Base-by-base conservation (phyloP, 1,284 basidiomycete species). In the Coniferiporia weirii region DNA sequence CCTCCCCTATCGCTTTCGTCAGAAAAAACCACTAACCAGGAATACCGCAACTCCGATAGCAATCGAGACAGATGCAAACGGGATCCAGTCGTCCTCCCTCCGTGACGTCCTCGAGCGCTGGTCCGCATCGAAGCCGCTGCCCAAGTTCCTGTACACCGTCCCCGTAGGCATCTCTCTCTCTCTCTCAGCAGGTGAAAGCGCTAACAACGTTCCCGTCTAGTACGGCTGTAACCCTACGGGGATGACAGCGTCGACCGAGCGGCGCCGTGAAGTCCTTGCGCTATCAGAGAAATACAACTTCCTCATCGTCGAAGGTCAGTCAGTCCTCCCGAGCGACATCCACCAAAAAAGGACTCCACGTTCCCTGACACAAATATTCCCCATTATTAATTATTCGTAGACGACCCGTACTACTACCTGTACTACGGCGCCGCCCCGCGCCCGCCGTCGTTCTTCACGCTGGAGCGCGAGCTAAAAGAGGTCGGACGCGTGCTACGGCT, bases 141-240 rank as follows among this genome's bases (percentile, higher is more conserved):
- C 94, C 10, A 92, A 85, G 70, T 79, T 89, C 2, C 73, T 98
- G 51, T 98, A 97, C 70, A 93, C 91, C 2, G 85, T 91, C 44
- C 88, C 89, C 6, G 87, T 87, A 68, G 35, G 83, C n/a, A n/a
- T n/a, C n/a, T n/a, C n/a, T n/a, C n/a, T n/a, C n/a, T n/a, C n/a
- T n/a, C n/a, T n/a, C n/a, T n/a, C n/a, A n/a, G n/a, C n/a, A n/a
- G n/a, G n/a, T n/a, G n/a, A n/a, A n/a, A n/a, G n/a, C n/a, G n/a
- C n/a, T n/a, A n/a, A n/a, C n/a, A n/a, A n/a, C n/a, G n/a, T n/a
- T 22, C 35, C 38, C 54, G 52, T 32, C 10, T 60, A 91, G 89
- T 87, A 85, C 71, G 91, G 91, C 32, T 86, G 84, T 67, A 95
- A 95, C 71, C 92, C 92, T 1, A 90, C 87, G 22, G 93, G 93